Base-by-base conservation (phyloP, 352 stramenopile species). In the Pythium scleroteichum region DNA sequence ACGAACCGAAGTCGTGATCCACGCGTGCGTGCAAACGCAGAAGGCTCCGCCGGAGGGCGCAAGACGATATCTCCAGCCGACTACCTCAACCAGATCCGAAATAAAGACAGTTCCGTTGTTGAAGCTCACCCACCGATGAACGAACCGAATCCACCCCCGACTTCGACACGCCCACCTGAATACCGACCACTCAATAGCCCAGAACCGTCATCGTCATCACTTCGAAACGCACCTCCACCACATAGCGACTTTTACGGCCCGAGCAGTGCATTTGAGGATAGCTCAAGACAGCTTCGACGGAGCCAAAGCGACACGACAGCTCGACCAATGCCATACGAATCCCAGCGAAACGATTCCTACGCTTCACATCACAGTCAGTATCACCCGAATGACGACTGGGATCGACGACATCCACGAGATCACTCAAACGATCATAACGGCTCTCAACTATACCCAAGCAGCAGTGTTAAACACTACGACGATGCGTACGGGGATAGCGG, bases 21-120 rank as follows among this genome's bases (percentile, higher is more conserved):
- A 6, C 62, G 62, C 23, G 39, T 59, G 9, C 61, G 53, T 9
- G 22, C 19, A 1, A 57, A 57, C 33, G 32, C 40, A 2, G 53
- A 60, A 3, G 22, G 19, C 32, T 17, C 19, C 1, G 41, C 53
- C 2, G 39, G 35, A 3, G 53, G 13, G 20, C 24, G 41, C 2
- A 64, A 58, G 49, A 56, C 38, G 4, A 71, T 71, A n/a, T 66
- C 56, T 17, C 35, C 63, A 4, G 56, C 63, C 14, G 63, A 71
- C 32, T 71, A 71, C 45, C 49, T 63, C 17, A 64, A 48, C 50
- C 55, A 68, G 62, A 44, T 39, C 35, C 6, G 59, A 54, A 27
- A 73, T 14, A 60, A 44, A 58, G 52, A 60, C 16, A 17, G 13
- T 1, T 16, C 46, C 16, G 23, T 17, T 35, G 38, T 24, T 33